Base-by-base conservation (phyloP, 2,329 filamentous ascomycete genomes). In the Dothistroma pini region DNA sequence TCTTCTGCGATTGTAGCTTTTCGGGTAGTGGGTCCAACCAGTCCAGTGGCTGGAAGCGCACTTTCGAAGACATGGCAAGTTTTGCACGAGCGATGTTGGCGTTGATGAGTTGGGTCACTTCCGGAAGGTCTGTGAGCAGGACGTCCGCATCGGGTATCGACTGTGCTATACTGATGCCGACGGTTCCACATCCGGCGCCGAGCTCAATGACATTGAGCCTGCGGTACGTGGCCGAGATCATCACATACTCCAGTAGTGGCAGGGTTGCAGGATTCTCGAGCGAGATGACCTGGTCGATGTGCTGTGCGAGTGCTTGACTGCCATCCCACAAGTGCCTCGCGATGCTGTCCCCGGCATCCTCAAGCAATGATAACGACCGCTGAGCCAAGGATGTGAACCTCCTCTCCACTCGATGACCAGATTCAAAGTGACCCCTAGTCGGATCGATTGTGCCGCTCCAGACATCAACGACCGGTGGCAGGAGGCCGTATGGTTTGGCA, bases 321-420 rank as follows among this genome's bases (percentile, higher is more conserved):
- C 84, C 85, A 73, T 87, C 85, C 88, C 88, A 90, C 54, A 90
- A 80, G 75, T 90, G 88, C 48, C 86, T 79, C 6, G 88, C 88
- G 69, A 90, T 90, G 71, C 86, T 89, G 69, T 90, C 87, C 4
- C 87, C 87, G 0, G 86, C 88, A 69, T 90, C 88, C 71, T 90
- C 88, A 78, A 84, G 86, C 50, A 90, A 82, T 35, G 74, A 73
- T 10, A 86, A 67, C 5, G 70, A 70, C 6, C 75, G 68, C 22
- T 75, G 73, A 38, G 74, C 71, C 5, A 75, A 68, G 8, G 82
- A 74, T 12, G 69, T 68, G 60, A 88, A 80, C 14, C 82, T 78
- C 63, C 86, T 77, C 67, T 87, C 80, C 0, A 87, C 80, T 14
- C 84, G 74, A 64, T 79, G 82, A 12, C 80, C 78, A 0, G 81